Evolutionary conservation across 306 rosid genomes (phyloP).

Genomic region (Casuarina glauca): DNA sequence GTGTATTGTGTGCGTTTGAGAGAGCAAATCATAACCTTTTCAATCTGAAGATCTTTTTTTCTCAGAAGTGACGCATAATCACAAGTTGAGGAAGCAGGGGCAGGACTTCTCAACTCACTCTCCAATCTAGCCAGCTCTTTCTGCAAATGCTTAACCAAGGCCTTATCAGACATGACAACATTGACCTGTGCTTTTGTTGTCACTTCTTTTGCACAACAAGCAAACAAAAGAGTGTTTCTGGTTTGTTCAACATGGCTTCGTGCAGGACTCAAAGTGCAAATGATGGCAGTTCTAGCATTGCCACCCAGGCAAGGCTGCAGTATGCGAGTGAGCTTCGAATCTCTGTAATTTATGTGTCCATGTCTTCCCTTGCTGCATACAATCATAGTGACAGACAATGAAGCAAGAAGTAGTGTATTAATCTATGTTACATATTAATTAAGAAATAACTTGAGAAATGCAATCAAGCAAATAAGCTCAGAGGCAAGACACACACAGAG

Average conservation of each 20-base stretch:
- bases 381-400: conserved; percentile 27
- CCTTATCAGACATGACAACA: conserved; percentile 98
- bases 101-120: conserved; percentile 84
- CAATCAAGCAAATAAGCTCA: neutral
- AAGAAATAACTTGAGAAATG: neutral
- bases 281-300: conserved; percentile 97
- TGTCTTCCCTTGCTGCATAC: conserved; percentile 84
- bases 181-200: conserved; percentile 97
- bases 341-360: conserved; percentile 95
- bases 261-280: conserved; percentile 98
- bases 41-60: conserved; percentile 93
- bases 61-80: conserved; percentile 71
- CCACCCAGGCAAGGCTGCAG: conserved; percentile 98
- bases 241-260: conserved; percentile 97
- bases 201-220: conserved; percentile 97
- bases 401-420: neutral
- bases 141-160: conserved; percentile 94
- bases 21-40: conserved; percentile 60
- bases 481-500: neutral
- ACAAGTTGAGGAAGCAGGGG: conserved; percentile 52
- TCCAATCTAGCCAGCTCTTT: conserved; percentile 95
- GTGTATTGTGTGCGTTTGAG: neutral
- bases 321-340: conserved; percentile 93
- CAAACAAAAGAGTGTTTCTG: conserved; percentile 96
- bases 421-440: neutral